Evolutionary conservation across 768 basidiomycete species (phyloP).

Genomic region (Suillus americanus): DNA sequence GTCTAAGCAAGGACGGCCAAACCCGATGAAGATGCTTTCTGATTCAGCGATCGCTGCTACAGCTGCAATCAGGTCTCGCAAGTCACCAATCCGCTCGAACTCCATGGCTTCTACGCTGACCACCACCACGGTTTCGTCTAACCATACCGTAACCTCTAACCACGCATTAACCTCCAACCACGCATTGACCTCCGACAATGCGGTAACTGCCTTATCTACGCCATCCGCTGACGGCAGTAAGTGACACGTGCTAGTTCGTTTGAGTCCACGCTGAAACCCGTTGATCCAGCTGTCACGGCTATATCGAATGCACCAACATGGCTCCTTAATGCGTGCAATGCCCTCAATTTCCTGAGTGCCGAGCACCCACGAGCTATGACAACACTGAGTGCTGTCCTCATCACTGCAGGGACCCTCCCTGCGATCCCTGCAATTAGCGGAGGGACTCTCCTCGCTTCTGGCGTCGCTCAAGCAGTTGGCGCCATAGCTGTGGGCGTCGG

Average conservation of each 20-base stretch:
- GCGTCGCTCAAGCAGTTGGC: constrained; percentile 75
- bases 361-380: constrained; percentile 80
- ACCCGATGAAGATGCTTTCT: constrained; percentile 34
- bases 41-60: constrained; percentile 32
- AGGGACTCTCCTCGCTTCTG: constrained; percentile 69
- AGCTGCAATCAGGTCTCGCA: constrained; percentile 28
- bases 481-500: constrained; percentile 78
- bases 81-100: constrained; percentile 27
- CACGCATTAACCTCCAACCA: background rate
- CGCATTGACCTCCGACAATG: background rate
- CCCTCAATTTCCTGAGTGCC: constrained; percentile 68
- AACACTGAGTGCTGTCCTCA: constrained; percentile 72
- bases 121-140: constrained; percentile 11
- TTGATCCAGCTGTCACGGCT: constrained; percentile 36
- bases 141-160: background rate
- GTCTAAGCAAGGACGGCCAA: constrained; percentile 33
- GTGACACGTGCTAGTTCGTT: background rate
- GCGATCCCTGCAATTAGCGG: constrained; percentile 70
- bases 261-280: background rate
- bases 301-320: constrained; percentile 67
- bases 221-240: constrained; percentile 10
- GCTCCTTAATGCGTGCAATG: constrained; percentile 75
- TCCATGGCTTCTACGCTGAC: constrained; percentile 28
- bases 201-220: background rate
- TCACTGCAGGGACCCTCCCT: constrained; percentile 76